These are phyloP conservation scores for Plasmodium inui DNA, from an alignment of 169 alveolate species.

Conservation along the genomic window DNA sequence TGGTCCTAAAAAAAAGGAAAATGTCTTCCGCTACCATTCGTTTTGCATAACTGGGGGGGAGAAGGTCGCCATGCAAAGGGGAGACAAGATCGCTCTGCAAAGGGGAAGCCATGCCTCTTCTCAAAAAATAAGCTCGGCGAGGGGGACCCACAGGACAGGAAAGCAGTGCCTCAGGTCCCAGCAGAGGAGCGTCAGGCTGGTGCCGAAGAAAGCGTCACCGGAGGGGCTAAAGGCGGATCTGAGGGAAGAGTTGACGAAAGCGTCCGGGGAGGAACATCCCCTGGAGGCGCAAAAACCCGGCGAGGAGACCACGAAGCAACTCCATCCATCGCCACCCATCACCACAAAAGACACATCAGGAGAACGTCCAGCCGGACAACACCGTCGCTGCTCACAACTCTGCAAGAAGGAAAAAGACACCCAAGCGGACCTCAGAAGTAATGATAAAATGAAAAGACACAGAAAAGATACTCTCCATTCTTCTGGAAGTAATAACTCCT, in stretches of 20 bases:
- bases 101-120: background rate
- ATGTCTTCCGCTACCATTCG: conserved; percentile 36
- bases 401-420: background rate
- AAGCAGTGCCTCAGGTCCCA: background rate
- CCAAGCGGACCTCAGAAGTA: background rate
- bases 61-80: background rate
- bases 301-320: background rate
- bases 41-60: conserved; percentile 29
- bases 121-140: background rate
- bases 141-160: background rate
- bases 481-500: background rate
- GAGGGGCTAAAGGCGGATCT: background rate
- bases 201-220: background rate
- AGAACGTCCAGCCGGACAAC: no score
- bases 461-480: background rate
- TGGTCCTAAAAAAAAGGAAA: conserved; percentile 9
- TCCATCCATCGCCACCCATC: background rate
- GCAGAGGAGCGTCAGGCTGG: background rate
- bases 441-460: background rate
- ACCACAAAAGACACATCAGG: background rate
- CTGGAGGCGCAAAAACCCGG: background rate
- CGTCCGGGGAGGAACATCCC: background rate
- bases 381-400: background rate
- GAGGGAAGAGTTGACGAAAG: background rate
- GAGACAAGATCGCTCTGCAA: background rate